phyloP scores from a whole-genome alignment of 257 asterid genomes.

The Nicotiana tabacum region DNA sequence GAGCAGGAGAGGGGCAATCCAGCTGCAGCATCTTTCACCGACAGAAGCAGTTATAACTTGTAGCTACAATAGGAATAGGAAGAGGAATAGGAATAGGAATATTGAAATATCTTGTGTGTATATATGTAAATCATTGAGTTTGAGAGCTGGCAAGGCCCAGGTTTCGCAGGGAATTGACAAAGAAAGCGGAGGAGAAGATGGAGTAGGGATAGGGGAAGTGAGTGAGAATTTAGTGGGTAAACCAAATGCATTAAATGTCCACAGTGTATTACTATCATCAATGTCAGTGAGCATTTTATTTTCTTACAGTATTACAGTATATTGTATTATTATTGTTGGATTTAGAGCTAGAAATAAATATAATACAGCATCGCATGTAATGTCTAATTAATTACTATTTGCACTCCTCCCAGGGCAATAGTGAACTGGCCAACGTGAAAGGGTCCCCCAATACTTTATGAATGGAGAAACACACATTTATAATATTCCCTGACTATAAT shows the following conservation, averaged over 20 bases:
- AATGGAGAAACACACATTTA: too few relatives aligned
- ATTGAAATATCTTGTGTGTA: background rate
- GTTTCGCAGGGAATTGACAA: background rate
- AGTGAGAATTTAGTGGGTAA: background rate
- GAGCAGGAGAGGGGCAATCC: constrained; percentile 21
- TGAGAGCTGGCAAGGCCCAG: background rate
- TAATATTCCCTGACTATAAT: too few relatives aligned
- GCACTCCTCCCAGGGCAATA: background rate
- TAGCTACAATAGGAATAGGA: too few relatives aligned
- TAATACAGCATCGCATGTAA: background rate
- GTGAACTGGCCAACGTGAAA: background rate
- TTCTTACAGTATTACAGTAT: background rate
- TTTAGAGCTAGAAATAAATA: background rate
- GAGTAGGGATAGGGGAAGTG: constrained; percentile 1
- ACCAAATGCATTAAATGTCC: background rate
- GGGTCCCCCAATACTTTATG: background rate
- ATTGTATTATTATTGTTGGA: background rate
- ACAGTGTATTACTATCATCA: background rate
- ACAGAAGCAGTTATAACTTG: too few relatives aligned
- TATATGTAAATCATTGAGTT: background rate
- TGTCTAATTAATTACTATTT: background rate
- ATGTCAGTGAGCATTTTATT: background rate
- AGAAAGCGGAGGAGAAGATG: background rate
- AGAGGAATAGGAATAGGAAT: too few relatives aligned
- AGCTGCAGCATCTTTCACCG: constrained; percentile 9